Percentiles rank a stretch among this genome's conserved stretches.
These are phyloP conservation scores for Phoma sp. DNA, from an alignment of 2,329 filamentous ascomycete species.

Conservation along the genomic window DNA sequence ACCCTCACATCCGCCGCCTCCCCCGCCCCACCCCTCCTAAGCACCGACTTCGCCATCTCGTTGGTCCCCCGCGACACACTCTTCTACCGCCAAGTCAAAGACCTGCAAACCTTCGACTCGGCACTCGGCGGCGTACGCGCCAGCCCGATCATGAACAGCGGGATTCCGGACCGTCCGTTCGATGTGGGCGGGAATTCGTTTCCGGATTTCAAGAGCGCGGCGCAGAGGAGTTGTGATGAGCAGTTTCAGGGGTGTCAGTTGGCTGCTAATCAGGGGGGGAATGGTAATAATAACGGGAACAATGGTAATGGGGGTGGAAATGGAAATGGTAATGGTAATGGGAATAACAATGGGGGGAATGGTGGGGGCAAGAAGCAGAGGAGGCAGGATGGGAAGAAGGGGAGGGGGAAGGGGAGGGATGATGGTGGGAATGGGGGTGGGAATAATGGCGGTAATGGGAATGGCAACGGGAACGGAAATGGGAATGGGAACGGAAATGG, in stretches of 20 bases:
- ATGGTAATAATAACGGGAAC: neutral
- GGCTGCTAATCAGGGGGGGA: constrained; percentile 46
- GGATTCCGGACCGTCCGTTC: constrained; percentile 57
- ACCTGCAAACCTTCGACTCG: constrained; percentile 50
- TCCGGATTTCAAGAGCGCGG: constrained; percentile 62
- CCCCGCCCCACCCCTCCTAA: constrained; percentile 34
- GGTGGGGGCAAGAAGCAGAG: too few species aligned
- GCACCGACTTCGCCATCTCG: constrained; percentile 30
- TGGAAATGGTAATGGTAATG: constrained; percentile 7
- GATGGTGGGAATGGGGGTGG: too few species aligned
- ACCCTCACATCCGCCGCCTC: constrained; percentile 24
- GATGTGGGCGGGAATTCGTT: constrained; percentile 54
- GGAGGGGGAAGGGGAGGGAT: too few species aligned
- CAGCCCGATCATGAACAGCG: constrained; percentile 58
- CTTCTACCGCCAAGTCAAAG: constrained; percentile 41
- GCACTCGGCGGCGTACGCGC: constrained; percentile 62
- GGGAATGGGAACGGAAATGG: too few species aligned
- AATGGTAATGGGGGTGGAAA: too few species aligned
- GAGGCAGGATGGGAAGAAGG: too few species aligned
- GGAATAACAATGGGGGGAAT: neutral
- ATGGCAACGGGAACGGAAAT: too few species aligned
- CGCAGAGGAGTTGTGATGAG: constrained; percentile 68
- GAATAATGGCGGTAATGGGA: too few species aligned
- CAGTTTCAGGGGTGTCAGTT: constrained; percentile 66
- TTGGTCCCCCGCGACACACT: constrained; percentile 43